Evolutionary conservation across 805 yeast species (phyloP).

Genomic region (Pichia ethanolica): DNA sequence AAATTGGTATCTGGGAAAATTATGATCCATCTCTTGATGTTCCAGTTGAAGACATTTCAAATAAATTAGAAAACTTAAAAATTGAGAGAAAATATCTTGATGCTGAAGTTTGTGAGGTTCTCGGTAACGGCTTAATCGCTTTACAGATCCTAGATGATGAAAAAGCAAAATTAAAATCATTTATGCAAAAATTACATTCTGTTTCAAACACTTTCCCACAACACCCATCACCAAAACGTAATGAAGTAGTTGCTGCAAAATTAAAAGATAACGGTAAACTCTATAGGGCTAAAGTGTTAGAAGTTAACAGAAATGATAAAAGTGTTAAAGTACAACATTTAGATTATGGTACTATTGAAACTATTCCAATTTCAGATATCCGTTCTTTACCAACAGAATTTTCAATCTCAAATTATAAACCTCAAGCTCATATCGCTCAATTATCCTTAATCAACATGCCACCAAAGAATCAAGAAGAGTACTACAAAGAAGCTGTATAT

Average conservation of each 20-base stretch:
- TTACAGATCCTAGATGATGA: conserved; percentile 37
- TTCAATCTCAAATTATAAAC: conserved; percentile 31
- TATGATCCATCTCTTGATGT: conserved; percentile 40
- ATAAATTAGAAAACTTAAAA: conserved; percentile 17
- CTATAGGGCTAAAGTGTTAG: conserved; percentile 50
- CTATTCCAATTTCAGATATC: conserved; percentile 37
- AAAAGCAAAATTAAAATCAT: conserved; percentile 32
- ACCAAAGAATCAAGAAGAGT: conserved; percentile 48
- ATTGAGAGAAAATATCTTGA: conserved; percentile 38
- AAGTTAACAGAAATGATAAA: conserved; percentile 36
- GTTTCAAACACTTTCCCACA: conserved; percentile 29
- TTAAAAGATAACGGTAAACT: conserved; percentile 45
- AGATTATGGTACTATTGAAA: conserved; percentile 53
- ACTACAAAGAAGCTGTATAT: conserved; percentile 45
- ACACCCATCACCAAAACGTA: conserved; percentile 34
- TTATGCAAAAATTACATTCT: conserved; percentile 42
- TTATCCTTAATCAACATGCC: conserved; percentile 52
- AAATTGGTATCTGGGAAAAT: conserved; percentile 61
- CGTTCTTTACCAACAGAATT: conserved; percentile 48
- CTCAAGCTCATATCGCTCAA: conserved; percentile 49
- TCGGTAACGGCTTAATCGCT: conserved; percentile 35
- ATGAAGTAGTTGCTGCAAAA: conserved; percentile 50
- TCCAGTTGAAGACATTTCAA: conserved; percentile 14
- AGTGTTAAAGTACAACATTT: conserved; percentile 47
- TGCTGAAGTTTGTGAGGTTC: conserved; percentile 45